Conservation (phyloP, 176 grass and related monocot genomes). For the Avena atlantica region DNA sequence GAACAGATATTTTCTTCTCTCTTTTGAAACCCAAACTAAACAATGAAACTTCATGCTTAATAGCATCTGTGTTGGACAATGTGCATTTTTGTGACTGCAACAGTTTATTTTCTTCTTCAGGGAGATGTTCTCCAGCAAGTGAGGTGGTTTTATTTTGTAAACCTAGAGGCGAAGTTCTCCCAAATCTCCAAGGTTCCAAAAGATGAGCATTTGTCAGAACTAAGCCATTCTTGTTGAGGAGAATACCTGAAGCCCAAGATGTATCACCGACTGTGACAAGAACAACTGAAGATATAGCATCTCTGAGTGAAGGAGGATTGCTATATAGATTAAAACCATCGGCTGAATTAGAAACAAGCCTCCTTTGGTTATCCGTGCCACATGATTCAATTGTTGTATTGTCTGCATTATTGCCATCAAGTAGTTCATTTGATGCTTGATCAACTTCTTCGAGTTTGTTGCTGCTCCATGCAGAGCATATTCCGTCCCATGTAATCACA, state of each 20-base stretch:
- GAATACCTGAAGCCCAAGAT: constrained; percentile 94
- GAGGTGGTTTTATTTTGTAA: constrained; percentile 54
- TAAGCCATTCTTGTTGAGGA: constrained; percentile 81
- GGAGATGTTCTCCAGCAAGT: constrained; percentile 27
- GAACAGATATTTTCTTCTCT: constrained; percentile 75
- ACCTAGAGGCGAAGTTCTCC: constrained; percentile 68
- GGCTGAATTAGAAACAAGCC: constrained; percentile 37
- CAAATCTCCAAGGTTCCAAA: constrained; percentile 96
- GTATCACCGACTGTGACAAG: constrained; percentile 81
- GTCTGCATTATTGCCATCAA: constrained; percentile 37
- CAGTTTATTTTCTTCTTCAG: constrained; percentile 28
- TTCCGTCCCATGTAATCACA: constrained; percentile 85
- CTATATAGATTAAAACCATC: constrained; percentile 34
- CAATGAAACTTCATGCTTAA: constrained; percentile 51
- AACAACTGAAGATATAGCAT: constrained; percentile 76
- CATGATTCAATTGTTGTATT: constrained; percentile 35
- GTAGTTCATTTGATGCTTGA: constrained; percentile 39
- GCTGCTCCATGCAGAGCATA: constrained; percentile 58
- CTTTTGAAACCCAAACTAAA: constrained; percentile 58
- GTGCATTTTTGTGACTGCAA: constrained; percentile 39
- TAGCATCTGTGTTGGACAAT: constrained; percentile 47
- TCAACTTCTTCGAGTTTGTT: constrained; percentile 51
- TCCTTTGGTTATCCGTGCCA: constrained; percentile 30
- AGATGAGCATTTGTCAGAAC: constrained; percentile 96
- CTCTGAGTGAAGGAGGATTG: constrained; percentile 41